Evolutionary conservation across 306 rosid species (phyloP).

Genomic region (Rosa multiflora): DNA sequence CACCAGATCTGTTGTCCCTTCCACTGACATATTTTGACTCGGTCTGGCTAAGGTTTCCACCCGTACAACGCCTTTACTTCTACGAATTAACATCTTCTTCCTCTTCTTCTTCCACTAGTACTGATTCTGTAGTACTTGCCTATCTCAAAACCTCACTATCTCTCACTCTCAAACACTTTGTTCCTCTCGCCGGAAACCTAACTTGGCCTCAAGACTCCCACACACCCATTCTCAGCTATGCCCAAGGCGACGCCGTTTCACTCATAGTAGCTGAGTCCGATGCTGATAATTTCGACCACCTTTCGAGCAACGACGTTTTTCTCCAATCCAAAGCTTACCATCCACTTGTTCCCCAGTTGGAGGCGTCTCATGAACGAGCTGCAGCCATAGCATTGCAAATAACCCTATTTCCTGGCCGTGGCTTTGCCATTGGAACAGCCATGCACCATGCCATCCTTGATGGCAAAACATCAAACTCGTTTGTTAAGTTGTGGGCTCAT

Average conservation of each 20-base stretch:
- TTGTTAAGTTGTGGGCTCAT: not conserved
- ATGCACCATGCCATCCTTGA: not conserved
- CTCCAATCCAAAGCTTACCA: not conserved
- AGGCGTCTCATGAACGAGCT: not conserved
- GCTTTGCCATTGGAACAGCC: not conserved
- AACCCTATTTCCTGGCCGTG: not conserved
- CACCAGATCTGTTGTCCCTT: not conserved
- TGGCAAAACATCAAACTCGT: not conserved
- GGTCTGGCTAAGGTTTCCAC: not conserved
- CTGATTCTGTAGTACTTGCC: not conserved
- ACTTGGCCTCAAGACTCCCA: not conserved
- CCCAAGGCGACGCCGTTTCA: not conserved
- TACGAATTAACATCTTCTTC: not conserved
- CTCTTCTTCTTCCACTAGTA: not conserved
- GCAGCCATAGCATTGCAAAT: not conserved
- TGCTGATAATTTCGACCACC: not conserved
- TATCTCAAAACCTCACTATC: not conserved
- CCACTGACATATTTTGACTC: not conserved
- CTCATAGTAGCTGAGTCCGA: not conserved
- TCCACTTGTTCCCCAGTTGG: not conserved
- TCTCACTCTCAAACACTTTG: not conserved
- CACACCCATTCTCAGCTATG: not conserved
- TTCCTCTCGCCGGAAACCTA: not conserved
- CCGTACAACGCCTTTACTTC: not conserved
- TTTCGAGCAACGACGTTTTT: not conserved